Evolutionary conservation across 441 rosid species (phyloP).

Genomic region (Populus hybrid): DNA sequence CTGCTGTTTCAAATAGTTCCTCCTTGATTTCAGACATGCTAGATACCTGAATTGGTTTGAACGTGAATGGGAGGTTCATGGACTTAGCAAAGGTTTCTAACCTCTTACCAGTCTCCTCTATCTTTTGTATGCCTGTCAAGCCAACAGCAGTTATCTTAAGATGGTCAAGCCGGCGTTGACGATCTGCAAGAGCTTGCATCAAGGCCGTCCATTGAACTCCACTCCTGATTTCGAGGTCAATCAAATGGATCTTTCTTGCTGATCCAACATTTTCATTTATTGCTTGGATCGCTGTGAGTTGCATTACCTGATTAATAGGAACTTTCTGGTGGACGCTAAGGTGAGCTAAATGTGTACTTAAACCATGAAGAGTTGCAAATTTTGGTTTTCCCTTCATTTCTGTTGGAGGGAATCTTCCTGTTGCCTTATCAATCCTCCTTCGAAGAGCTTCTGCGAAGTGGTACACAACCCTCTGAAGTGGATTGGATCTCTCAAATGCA

Average conservation of each 20-base stretch:
- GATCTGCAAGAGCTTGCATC: conserved; percentile 44
- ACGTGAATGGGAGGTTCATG: conserved; percentile 39
- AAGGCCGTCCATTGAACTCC: conserved; percentile 53
- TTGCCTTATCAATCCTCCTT: conserved; percentile 38
- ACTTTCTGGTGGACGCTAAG: conserved; percentile 23
- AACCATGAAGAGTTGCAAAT: neutral
- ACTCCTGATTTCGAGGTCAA: conserved; percentile 47
- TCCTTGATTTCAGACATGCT: conserved; percentile 29
- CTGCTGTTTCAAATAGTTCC: conserved; percentile 25
- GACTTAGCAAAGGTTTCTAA: conserved; percentile 36
- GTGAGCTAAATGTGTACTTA: neutral
- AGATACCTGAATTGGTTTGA: conserved; percentile 21
- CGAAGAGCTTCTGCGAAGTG: conserved; percentile 47
- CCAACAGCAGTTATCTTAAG: conserved; percentile 44
- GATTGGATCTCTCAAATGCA: conserved; percentile 37
- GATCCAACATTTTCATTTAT: conserved; percentile 36
- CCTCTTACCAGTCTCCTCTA: conserved; percentile 34
- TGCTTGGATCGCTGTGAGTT: conserved; percentile 42
- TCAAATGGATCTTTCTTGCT: conserved; percentile 38
- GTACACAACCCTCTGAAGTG: conserved; percentile 44
- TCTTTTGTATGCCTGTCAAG: neutral
- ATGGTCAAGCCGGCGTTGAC: conserved; percentile 23
- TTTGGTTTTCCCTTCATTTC: neutral
- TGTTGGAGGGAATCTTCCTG: conserved; percentile 21
- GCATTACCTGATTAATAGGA: conserved; percentile 35